Base-by-base conservation (phyloP, 768 basidiomycete genomes). In the Leccinum olivaceopallidum region DNA sequence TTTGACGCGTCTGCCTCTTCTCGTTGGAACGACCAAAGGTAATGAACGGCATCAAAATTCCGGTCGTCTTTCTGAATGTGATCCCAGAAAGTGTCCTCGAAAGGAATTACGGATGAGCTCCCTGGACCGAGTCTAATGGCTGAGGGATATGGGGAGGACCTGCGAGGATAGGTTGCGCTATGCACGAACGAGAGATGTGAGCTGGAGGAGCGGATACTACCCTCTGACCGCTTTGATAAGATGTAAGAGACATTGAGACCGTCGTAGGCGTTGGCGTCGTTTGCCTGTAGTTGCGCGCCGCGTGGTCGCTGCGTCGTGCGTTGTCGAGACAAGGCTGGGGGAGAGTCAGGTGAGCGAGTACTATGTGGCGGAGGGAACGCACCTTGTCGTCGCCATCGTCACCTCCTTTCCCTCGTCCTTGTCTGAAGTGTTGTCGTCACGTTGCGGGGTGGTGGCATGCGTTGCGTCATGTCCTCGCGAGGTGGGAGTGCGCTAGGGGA, bases 1-100 rank as follows among this genome's bases (percentile, higher is more conserved):
- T 60, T 60, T 39, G 70, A 63, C 16, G 58, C 61, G 36, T 83
- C 80, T 14, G 76, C 79, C 53, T 74, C 80, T 73, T 87, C 86
- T 63, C 78, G 79, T 61, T 73, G 77, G 70, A 89, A 88, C 18
- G 78, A 81, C 89, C 89, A 26, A 59, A 81, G 79, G 39, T 75
- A 73, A 56, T 78, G 74, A 59, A 76, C 69, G 8, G 71, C 70
- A 55, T 74, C 75, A 59, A 84, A 85, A 18, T 69, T 75, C n/a
- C 76, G 75, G 53, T 82, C 84, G 47, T 71, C 24, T 56, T 65
- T 67, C 26, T 72, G 72, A 26, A 82, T 59, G 51, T 78, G 73
- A 39, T 61, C 68, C 34, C 64, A 67, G 64, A 82, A 83, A 7
- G 76, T 60, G 61, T 83, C 81, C 51, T 80, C 80, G 18, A 63